Evolutionary conservation across 2,329 filamentous ascomycete species (phyloP).

Genomic region (Zymoseptoria passerinii): DNA sequence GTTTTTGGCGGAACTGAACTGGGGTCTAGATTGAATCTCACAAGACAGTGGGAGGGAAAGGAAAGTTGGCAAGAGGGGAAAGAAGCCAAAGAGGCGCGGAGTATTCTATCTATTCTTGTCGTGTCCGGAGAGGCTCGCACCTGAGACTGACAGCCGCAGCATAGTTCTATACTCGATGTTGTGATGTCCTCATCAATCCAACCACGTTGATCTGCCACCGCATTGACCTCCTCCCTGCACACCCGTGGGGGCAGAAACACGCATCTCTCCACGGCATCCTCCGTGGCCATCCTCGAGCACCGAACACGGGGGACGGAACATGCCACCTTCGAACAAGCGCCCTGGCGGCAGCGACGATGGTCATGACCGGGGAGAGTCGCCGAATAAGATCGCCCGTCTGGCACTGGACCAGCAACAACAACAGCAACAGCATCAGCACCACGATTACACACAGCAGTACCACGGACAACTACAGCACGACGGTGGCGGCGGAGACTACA

Average conservation of each 20-base stretch:
- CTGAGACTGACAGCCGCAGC: no score
- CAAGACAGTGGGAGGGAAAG: no score
- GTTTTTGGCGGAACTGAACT: not conserved
- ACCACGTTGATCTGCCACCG: not conserved
- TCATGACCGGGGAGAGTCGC: not conserved
- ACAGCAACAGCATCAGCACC: not conserved
- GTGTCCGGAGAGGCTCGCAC: no score
- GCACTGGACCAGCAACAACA: conserved; percentile 5
- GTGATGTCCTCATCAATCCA: not conserved
- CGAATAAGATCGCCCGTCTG: conserved; percentile 2
- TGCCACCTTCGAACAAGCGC: conserved; percentile 18
- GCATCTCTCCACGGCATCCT: not conserved
- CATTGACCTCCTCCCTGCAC: not conserved
- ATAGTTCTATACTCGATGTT: not conserved
- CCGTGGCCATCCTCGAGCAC: not conserved
- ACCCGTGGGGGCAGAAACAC: not conserved
- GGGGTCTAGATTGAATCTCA: no score
- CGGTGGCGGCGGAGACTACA: not conserved
- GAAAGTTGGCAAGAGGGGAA: not conserved
- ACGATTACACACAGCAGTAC: not conserved
- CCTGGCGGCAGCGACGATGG: conserved; percentile 17
- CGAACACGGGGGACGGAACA: conserved; percentile 4
- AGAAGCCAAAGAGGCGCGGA: not conserved
- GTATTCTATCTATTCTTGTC: no score
- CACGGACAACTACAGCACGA: conserved; percentile 2